Base-by-base conservation (phyloP, 192 early-diverging fungal species). In the Backusella psychrophila region DNA sequence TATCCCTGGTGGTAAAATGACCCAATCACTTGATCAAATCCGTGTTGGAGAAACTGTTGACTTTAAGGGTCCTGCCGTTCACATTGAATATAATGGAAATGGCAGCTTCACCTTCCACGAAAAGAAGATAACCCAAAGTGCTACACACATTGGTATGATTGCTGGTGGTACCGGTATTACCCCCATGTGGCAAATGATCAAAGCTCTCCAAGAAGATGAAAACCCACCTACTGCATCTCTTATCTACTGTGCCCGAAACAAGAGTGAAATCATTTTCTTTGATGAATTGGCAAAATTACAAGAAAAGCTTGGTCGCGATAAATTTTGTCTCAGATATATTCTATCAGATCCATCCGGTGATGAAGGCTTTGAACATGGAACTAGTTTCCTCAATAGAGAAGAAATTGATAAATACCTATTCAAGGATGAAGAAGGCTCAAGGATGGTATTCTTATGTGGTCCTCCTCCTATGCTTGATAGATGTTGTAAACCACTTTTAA, bases 131-230 rank as follows among this genome's bases (percentile, higher is more conserved):
- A 39, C 15, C n/a, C 49, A 41, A 88, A 76, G 83, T 86, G 70
- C 84, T 85, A 63, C 81, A 38, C 84, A 93, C 73, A 87, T 97
- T 39, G 92, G 90, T 36, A 85, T 96, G 91, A 87, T 97, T 77
- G 93, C 92, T 23, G 95, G 94, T 42, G 96, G 96, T n/a, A 91
- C 93, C 19, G 95, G 92, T 15, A 92, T 96, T 67, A 95, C 95
- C 23, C 94, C 94, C 12, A 91, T 93, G 87, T 77, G 91, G 66
- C 95, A 96, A 84, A 77, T 96, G 56, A 84, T 95, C 69, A 87
- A 89, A 77, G 85, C 90, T 9, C 82, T 96, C 41, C 77, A 95
- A 79, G 86, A 86, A 33, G 85, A 86, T 19, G 82, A 83, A 14
- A 91, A 94, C 84, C 75, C 85, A 36, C 94, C 94, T 70, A 89